Base-by-base conservation (phyloP, 2,329 filamentous ascomycete species). In the Cryphonectria nitschkei region DNA sequence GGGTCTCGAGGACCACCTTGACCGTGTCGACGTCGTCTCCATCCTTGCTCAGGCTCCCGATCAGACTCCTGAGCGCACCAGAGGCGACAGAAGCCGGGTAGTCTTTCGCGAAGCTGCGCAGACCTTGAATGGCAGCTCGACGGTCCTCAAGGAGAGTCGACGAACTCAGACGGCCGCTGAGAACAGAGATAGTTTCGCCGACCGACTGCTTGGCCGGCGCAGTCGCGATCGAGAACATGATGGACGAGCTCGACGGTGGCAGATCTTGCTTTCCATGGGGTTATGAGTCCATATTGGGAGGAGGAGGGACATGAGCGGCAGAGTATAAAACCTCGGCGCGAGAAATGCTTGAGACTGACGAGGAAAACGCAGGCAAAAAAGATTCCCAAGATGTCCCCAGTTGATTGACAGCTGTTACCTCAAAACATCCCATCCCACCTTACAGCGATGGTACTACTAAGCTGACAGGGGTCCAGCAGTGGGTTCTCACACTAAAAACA, bases 41-140 rank as follows among this genome's bases (percentile, higher is more conserved):
- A 87, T 99, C 96, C 79, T 94, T 94, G 75, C 89, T 89, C 68
- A 99, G 83, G 76, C 93, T 94, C 16, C 89, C 90, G 75, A 99
- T 98, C 70, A 99, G 86, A 70, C 93, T 93, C 73, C 95, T 89
- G 64, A 99, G 84, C n/a, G 95, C 93, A 54, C 94, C 95, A 4
- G 95, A 98, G 1, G 97, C 94, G 50, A 99, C 96, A 9, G 95
- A 97, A 19, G 97, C 97, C 52, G 96, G 97, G 77, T 95, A 98
- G 73, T 97, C 91, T 82, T 98, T 98, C 58, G 96, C 94, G 80
- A 99, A 98, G 82, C 95, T 98, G 76, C 97, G 89, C 52, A 99
- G 86, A 26, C 96, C 96, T 41, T 97, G 88, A 64, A 99, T 97
- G 62, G 96, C 95, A 69, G 94, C 95, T 73, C 96, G 91, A 68